Base-by-base conservation (phyloP, 352 stramenopile genomes). In the Thraustochytrium sp. region DNA sequence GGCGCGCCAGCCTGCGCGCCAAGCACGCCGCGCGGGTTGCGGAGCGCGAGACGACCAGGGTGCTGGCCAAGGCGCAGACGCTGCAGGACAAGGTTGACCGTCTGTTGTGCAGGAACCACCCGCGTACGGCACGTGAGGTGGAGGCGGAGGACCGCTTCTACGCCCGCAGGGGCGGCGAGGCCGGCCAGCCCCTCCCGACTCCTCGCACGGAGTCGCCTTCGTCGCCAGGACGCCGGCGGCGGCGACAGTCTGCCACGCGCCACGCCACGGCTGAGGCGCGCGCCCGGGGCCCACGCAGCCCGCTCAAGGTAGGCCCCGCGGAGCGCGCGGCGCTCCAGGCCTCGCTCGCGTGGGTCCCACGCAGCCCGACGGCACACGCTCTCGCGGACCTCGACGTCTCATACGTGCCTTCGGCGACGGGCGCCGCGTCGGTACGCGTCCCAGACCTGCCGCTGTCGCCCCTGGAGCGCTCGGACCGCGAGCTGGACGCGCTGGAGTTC, bases 71-170 rank as follows among this genome's bases (percentile, higher is more conserved):
- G 36, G 40, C 59, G 21, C 31, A 80, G 34, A 13, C 31, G 8
- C 68, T 80, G 18, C 48, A 53, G 18, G 44, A 72, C 4, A 80
- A 80, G 68, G 49, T 80, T 8, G 68, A 80, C 26, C 68, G 68
- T 23, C 68, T 80, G 13, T 31, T 49, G 31, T 80, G 68, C 40
- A 18, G 68, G 16, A 68, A 42, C 49, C 18, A 64, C 9, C 68
- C 68, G 8, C 48, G 40, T 11, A 80, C 48, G 13, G 31, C 42
- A 13, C 46, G 68, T 0, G 68, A 80, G 68, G 44, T 44, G 21
- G 16, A 38, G 13, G 68, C 68, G 3, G 68, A 80, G 31, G 68
- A 80, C 4, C 31, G 51, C 34, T 80, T 48, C 42, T 80, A 80
- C 23, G 21, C 11, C 16, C 48, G 68, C 29, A 23, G 51, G 18